Evolutionary conservation across 2,329 filamentous ascomycete species (phyloP).

Genomic region (Neocucurbitaria cava): DNA sequence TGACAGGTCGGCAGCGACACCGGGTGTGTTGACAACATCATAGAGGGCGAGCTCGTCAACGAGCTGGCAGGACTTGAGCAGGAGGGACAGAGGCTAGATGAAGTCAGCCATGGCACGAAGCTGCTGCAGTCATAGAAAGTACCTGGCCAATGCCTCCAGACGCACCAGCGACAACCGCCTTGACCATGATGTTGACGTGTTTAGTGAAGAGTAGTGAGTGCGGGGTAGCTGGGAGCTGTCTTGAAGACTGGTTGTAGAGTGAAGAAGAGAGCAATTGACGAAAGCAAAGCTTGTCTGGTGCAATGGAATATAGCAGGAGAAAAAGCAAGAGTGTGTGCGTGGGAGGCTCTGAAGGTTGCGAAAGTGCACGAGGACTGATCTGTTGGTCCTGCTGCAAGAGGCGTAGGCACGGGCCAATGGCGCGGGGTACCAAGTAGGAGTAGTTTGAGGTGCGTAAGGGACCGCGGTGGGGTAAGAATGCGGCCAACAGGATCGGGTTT

Average conservation of each 20-base stretch:
- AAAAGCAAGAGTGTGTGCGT: conserved; percentile 21
- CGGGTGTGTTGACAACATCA: conserved; percentile 99
- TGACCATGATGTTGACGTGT: conserved; percentile 48
- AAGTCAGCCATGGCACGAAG: conserved; percentile 20
- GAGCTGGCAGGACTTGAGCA: conserved; percentile 88
- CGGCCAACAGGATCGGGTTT: conserved; percentile 6
- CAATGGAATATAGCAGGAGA: conserved; percentile 14
- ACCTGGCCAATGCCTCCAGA: conserved; percentile 99
- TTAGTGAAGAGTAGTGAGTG: conserved; percentile 16
- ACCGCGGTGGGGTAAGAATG: background rate
- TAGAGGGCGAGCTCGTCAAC: conserved; percentile 94
- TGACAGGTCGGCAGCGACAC: conserved; percentile 93
- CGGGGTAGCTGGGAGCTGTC: conserved; percentile 21
- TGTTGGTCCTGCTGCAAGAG: conserved; percentile 33
- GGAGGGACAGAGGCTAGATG: conserved; percentile 86
- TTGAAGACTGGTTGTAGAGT: conserved; percentile 7
- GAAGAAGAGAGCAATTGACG: conserved; percentile 23
- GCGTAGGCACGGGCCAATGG: conserved; percentile 34
- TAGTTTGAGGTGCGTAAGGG: conserved; percentile 21
- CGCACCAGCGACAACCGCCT: conserved; percentile 80
- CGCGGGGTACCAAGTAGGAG: too few species aligned
- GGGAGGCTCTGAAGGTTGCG: conserved; percentile 27
- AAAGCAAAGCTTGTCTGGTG: conserved; percentile 14
- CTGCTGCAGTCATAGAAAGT: conserved; percentile 33
- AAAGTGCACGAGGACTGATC: conserved; percentile 35